Base-by-base conservation (phyloP, 2,329 filamentous ascomycete species). In the Monilinia vaccinii-corymbosi region DNA sequence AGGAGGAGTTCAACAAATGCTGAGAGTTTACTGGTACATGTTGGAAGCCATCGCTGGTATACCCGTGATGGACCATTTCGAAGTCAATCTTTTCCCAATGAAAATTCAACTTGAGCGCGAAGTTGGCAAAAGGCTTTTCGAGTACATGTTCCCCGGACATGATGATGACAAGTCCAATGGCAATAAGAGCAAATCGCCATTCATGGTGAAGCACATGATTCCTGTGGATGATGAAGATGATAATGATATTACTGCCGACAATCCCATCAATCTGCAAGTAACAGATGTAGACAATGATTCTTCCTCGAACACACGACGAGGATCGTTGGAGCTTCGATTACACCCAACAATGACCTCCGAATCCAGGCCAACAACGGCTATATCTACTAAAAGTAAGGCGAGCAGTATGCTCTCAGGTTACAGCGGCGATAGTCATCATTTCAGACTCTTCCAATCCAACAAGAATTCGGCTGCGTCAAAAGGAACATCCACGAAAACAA, bases 21-120 rank as follows among this genome's bases (percentile, higher is more conserved):
- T 99, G 56, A 85, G 88, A 38, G 89, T 99, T 14, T 94, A 96
- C 71, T 99, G 95, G 91, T 86, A 97, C 71, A 97, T 97, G 91
- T 81, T 99, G 5, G 94, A 99, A 75, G 92, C 94, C 9, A 97
- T 99, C 72, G 94, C 93, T 42, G 94, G 94, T 52, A 99, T 99
- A 63, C 91, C 93, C 0, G 92, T 99, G 36, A 90, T 99, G 79
- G 93, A 97, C 67, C 89, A 95, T 69, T 99, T 99, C 69, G 92
- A 97, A 73, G 89, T 99, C 59, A 91, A 92, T 59, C 77, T 99
- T 23, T 92, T 95, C 72, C 95, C 94, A 0, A 82, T 99, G 72
- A 95, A 91, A 73, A 86, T 99, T 25, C 94, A 99, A 72, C 79
- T 99, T 40, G 94, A 99, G 74, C 87, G 86, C 40, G 92, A 97